These are phyloP conservation scores for Acanthamoeba castellanii DNA, from an alignment of 208 protist genomes.

Conservation along the genomic window DNA sequence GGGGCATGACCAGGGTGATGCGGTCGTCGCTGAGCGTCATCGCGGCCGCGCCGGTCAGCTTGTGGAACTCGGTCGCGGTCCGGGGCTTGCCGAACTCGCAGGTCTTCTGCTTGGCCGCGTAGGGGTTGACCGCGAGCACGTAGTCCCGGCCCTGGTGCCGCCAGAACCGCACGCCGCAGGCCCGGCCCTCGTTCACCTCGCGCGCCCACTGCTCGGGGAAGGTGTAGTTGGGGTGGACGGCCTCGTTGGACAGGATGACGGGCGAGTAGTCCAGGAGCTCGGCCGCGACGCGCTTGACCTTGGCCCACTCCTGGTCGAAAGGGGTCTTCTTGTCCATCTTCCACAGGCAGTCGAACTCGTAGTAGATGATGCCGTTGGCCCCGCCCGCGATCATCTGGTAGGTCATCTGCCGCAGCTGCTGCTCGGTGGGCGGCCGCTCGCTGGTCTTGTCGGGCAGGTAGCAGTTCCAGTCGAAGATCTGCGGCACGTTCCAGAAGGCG, in stretches of 20 bases:
- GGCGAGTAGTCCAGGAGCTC: neutral
- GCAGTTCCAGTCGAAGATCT: conserved; percentile 27
- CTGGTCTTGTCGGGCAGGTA: neutral
- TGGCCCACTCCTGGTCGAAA: neutral
- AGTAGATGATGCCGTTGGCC: conserved; percentile 17
- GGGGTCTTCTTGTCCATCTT: conserved; percentile 2
- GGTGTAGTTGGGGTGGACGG: conserved; percentile 36
- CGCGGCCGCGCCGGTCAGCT: neutral
- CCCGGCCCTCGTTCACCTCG: conserved; percentile 2
- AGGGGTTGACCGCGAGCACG: conserved; percentile 10
- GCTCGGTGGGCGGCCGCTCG: neutral
- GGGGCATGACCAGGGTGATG: neutral
- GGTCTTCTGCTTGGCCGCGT: conserved; percentile 6
- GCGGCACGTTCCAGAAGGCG: conserved; percentile 12
- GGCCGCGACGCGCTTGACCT: neutral
- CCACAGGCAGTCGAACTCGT: conserved; percentile 32
- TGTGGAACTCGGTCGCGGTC: neutral
- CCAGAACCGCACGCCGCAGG: conserved; percentile 13
- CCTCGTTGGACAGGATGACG: conserved; percentile 4
- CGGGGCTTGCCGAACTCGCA: conserved; percentile 6
- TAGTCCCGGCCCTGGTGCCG: neutral
- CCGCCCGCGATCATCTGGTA: conserved; percentile 14
- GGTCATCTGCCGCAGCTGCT: conserved; percentile 34
- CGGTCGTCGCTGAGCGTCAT: neutral
- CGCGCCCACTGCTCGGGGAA: conserved; percentile 23